A percentile compares a stretch with the other conserved stretches of the same genome.
These are phyloP conservation scores for Phoma sp. DNA, from an alignment of 2,329 filamentous ascomycete species.

Conservation along the genomic window DNA sequence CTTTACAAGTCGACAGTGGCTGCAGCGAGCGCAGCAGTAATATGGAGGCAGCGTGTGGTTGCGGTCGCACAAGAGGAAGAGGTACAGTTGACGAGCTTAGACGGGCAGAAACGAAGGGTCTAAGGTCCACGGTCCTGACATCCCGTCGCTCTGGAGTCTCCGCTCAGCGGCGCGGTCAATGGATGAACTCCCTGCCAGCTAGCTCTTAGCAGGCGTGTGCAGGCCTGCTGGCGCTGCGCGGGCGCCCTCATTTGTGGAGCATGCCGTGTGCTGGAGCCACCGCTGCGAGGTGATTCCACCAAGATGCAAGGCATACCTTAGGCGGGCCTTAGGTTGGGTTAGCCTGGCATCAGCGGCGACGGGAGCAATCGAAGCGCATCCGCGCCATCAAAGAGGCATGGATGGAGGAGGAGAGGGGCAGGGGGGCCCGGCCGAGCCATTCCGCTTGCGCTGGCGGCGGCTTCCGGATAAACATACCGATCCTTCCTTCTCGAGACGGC, in stretches of 20 bases:
- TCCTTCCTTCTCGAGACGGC: conserved; percentile 6
- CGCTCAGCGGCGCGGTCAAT: conserved; percentile 16
- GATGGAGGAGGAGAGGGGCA: background rate
- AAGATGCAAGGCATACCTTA: conserved; percentile 17
- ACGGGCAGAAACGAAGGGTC: conserved; percentile 10
- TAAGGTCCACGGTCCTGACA: conserved; percentile 4
- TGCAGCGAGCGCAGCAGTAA: conserved; percentile 14
- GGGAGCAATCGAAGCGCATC: conserved; percentile 8
- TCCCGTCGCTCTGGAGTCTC: conserved; percentile 16
- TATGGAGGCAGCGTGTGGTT: conserved; percentile 14
- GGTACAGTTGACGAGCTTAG: conserved; percentile 6
- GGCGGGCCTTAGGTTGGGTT: background rate
- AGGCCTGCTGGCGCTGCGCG: conserved; percentile 16
- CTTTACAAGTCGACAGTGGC: conserved; percentile 1
- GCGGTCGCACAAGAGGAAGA: conserved; percentile 15
- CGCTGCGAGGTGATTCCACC: conserved; percentile 15
- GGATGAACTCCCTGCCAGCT: conserved; percentile 14
- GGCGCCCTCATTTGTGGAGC: conserved; percentile 16
- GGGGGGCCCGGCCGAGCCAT: conserved; percentile 1
- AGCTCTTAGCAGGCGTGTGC: conserved; percentile 4
- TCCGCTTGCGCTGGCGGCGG: conserved; percentile 1
- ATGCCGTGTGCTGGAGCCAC: conserved; percentile 15
- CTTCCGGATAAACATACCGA: conserved; percentile 2
- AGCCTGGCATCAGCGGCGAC: conserved; percentile 11
- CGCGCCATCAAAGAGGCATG: conserved; percentile 6